Conservation (phyloP, 2,329 filamentous ascomycete genomes). For the Talaromyces funiculosus region DNA sequence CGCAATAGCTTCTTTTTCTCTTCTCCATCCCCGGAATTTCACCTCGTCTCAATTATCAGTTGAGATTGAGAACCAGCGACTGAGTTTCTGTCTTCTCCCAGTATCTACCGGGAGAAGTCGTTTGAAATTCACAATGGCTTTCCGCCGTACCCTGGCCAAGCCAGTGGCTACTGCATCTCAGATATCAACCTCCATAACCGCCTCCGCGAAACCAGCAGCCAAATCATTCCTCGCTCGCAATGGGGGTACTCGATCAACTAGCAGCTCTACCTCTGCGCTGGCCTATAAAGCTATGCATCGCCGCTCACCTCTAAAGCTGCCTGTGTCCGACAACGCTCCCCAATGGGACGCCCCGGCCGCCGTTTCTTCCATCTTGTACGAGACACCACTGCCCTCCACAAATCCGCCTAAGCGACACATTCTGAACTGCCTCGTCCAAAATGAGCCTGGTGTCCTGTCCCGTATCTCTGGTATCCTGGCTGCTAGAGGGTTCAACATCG, state of each 20-base stretch:
- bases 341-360: conserved; percentile 87
- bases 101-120: background rate
- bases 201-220: conserved; percentile 15
- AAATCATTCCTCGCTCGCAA: background rate
- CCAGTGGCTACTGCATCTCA: conserved; percentile 19
- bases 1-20: conserved; percentile 10
- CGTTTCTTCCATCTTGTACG: conserved; percentile 97
- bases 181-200: conserved; percentile 24
- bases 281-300: conserved; percentile 96
- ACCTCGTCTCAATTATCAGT: conserved; percentile 7
- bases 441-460: conserved; percentile 95
- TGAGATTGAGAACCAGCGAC: conserved; percentile 3
- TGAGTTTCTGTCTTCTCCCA: conserved; percentile 9
- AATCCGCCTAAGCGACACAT: conserved; percentile 89
- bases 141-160: conserved; percentile 33
- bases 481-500: conserved; percentile 97
- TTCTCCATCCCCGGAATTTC: background rate
- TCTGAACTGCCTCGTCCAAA: conserved; percentile 97
- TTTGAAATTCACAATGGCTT: conserved; percentile 29
- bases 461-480: conserved; percentile 94
- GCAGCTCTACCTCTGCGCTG: conserved; percentile 78
- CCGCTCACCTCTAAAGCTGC: conserved; percentile 77
- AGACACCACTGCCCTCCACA: conserved; percentile 79
- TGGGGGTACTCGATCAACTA: conserved; percentile 28
- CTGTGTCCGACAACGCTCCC: conserved; percentile 66